Percentiles rank a stretch among this genome's conserved stretches.
Evolutionary conservation across 2,329 filamentous ascomycete species (phyloP).

Genomic region (Colletotrichum sojae): DNA sequence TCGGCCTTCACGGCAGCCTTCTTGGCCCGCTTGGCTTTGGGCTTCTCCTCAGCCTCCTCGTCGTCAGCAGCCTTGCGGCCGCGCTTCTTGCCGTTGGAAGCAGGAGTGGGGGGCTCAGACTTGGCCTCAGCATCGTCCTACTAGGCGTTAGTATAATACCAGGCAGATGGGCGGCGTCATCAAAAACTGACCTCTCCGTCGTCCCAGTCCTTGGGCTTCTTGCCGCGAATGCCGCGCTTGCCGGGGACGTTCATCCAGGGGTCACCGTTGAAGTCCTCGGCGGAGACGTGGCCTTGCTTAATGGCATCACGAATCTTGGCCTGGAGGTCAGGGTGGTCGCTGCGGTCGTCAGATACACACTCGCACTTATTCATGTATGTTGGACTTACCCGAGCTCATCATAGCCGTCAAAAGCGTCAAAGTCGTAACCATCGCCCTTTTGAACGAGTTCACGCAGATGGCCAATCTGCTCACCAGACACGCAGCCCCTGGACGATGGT

Average conservation of each 20-base stretch:
- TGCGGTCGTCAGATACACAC: slow-evolving; percentile 43
- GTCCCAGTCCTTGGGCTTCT: slow-evolving; percentile 47
- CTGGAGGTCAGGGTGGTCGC: slow-evolving; percentile 72
- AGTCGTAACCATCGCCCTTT: slow-evolving; percentile 66
- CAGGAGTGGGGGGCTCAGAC: slow-evolving; percentile 6
- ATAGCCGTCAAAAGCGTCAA: slow-evolving; percentile 82
- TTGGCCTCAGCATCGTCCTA: slow-evolving; percentile 48
- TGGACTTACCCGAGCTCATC: slow-evolving; percentile 74
- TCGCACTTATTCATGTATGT: neutral
- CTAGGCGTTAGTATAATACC: neutral
- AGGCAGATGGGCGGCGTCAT: neutral
- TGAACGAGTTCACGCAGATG: slow-evolving; percentile 73
- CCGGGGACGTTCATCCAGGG: slow-evolving; percentile 80
- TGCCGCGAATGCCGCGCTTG: slow-evolving; percentile 72
- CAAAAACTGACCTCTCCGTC: slow-evolving; percentile 38
- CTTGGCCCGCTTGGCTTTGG: slow-evolving; percentile 44
- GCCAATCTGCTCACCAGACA: slow-evolving; percentile 80
- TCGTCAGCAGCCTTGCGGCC: slow-evolving; percentile 38
- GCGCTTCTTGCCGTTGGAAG: slow-evolving; percentile 42
- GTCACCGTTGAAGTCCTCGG: slow-evolving; percentile 91
- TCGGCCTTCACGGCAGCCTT: slow-evolving; percentile 41
- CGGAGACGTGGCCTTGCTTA: slow-evolving; percentile 83
- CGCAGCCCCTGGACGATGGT: slow-evolving; percentile 79
- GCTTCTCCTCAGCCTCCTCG: slow-evolving; percentile 36
- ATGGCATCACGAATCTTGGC: slow-evolving; percentile 82